phyloP scores from a whole-genome alignment of 169 alveolate genomes.

The Plasmodium inui region DNA sequence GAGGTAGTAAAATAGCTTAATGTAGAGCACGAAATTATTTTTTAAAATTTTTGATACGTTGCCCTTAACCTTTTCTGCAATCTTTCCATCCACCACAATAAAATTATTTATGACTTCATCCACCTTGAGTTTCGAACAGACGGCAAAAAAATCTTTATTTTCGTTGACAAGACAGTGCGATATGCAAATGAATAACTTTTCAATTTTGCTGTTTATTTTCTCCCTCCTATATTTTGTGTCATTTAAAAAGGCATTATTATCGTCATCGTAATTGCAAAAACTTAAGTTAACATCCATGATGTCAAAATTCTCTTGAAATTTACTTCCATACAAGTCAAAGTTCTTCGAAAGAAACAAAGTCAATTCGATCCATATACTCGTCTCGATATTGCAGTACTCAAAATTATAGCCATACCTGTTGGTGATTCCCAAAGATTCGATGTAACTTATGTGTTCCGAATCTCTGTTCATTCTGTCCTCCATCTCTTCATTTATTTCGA shows the following conservation, averaged over 20 bases:
- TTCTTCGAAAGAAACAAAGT: slow-evolving; percentile 58
- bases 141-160: slow-evolving; percentile 42
- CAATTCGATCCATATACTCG: slow-evolving; percentile 74
- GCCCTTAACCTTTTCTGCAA: slow-evolving; percentile 49
- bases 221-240: slow-evolving; percentile 72
- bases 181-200: slow-evolving; percentile 53
- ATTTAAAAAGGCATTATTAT: slow-evolving; percentile 38
- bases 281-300: slow-evolving; percentile 31
- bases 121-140: slow-evolving; percentile 40
- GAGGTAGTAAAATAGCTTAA: slow-evolving; percentile 71
- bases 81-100: slow-evolving; percentile 56
- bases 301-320: slow-evolving; percentile 69
- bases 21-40: slow-evolving; percentile 63
- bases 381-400: slow-evolving; percentile 72
- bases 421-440: slow-evolving; percentile 42
- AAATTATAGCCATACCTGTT: slow-evolving; percentile 51
- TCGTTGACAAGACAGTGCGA: slow-evolving; percentile 62
- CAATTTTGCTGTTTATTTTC: slow-evolving; percentile 52
- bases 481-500: slow-evolving; percentile 58
- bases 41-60: slow-evolving; percentile 46
- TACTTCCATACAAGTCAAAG: slow-evolving; percentile 56
- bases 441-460: not conserved
- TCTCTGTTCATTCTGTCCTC: slow-evolving; percentile 57
- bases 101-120: slow-evolving; percentile 75
- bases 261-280: slow-evolving; percentile 49